Base-by-base conservation (phyloP, 2,329 filamentous ascomycete genomes). In the Sporothrix pseudoabietina region DNA sequence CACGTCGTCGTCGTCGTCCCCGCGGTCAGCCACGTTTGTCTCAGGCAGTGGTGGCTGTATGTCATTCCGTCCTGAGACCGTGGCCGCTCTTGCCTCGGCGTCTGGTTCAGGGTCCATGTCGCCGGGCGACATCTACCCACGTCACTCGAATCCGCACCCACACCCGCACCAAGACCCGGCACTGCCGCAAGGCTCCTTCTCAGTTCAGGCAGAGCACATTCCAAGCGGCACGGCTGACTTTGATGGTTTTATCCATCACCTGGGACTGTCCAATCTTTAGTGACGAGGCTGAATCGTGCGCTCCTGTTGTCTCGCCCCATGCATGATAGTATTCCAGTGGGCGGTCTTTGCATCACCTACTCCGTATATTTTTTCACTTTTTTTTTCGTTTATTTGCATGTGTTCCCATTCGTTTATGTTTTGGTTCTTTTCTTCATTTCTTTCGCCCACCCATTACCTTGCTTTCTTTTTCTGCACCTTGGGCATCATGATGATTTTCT, bases 11-110 rank as follows among this genome's bases (percentile, higher is more conserved):
- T 72, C 68, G 8, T 41, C 41, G 2, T 75, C 75, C 26, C 71
- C 75, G 1, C 47, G 22, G 3, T 73, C 73, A 19, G 66, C 73
- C 32, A 72, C 73, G 49, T 72, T 70, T 68, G 66, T 55, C 9
- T 59, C 73, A 4, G 55, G 47, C 19, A 57, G 66, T 49, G 49
- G 66, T 49, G 19, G 44, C 44, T 14, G 44, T 22, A 26, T 55
- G 44, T 47, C 59, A 0, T 70, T 72, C 69, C 35, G 30, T 3
- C n/a, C 41, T 16, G 55, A 72, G 16, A 44, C 55, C 9, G 12
- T 63, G n/a, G 54, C 30, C 32, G 49, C 47, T 22, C 22, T 69
- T 32, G 55, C 63, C 19, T 71, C 69, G 8, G 32, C 57, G 22
- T 7, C 61, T 4, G 63, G 66, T 7, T 41, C 69, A 12, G 72